Conservation (phyloP, 768 basidiomycete species). For the Kwoniella mangroviensis region DNA sequence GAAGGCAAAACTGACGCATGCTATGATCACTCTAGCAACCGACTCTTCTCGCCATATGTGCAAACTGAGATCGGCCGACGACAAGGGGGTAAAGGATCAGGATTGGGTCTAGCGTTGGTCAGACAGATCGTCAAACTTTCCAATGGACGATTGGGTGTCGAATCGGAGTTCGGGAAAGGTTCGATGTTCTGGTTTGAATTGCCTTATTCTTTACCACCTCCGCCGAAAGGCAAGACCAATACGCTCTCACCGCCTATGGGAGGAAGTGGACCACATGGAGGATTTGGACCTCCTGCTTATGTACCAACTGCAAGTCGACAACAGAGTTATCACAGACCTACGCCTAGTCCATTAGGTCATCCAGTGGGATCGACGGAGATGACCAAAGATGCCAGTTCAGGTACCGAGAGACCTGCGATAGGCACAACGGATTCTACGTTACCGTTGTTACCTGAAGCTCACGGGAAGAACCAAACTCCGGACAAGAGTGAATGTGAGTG, state of each 20-base stretch:
- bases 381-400: neutral
- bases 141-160: slow-evolving; percentile 69
- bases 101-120: slow-evolving; percentile 75
- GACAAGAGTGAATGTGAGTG: slow-evolving; percentile 15
- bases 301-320: slow-evolving; percentile 4
- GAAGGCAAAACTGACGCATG: too few relatives aligned
- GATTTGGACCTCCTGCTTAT: neutral
- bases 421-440: slow-evolving; percentile 31
- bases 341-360: slow-evolving; percentile 17
- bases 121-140: slow-evolving; percentile 77
- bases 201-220: slow-evolving; percentile 49
- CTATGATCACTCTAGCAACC: slow-evolving; percentile 31
- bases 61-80: slow-evolving; percentile 61
- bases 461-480: neutral
- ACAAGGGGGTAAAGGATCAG: slow-evolving; percentile 68
- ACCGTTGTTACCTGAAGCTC: slow-evolving; percentile 36
- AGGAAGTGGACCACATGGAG: slow-evolving; percentile 7
- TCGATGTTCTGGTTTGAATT: slow-evolving; percentile 76
- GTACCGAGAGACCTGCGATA: slow-evolving; percentile 30
- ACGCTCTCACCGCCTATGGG: slow-evolving; percentile 6
- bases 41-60: slow-evolving; percentile 57
- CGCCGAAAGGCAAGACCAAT: slow-evolving; percentile 24
- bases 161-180: slow-evolving; percentile 63
- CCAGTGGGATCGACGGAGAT: neutral
- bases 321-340: slow-evolving; percentile 13